A percentile compares a stretch with the other conserved stretches of the same genome.
phyloP scores from a whole-genome alignment of 2,329 filamentous ascomycete genomes.

The Botrytis pseudocinerea region DNA sequence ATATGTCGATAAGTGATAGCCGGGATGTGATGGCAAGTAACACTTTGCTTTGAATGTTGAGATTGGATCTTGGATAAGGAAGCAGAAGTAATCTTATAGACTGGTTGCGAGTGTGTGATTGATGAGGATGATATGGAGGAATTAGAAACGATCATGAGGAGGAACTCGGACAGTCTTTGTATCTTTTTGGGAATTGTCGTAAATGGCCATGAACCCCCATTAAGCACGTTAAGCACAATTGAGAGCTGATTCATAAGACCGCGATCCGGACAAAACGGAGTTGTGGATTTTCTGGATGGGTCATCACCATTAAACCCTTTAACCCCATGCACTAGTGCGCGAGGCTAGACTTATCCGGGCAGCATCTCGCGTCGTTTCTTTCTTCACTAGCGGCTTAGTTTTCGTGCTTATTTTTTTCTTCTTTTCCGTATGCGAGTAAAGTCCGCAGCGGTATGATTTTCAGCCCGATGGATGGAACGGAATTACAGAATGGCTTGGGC shows the following conservation, averaged over 20 bases:
- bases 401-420: not conserved
- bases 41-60: not conserved
- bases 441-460: slow-evolving; percentile 1
- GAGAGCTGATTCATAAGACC: slow-evolving; percentile 24
- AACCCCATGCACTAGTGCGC: not conserved
- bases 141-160: slow-evolving; percentile 14
- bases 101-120: not conserved
- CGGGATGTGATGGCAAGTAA: slow-evolving; percentile 12
- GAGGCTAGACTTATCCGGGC: not conserved
- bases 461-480: slow-evolving; percentile 8
- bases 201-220: slow-evolving; percentile 9
- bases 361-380: not conserved
- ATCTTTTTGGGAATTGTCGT: slow-evolving; percentile 17
- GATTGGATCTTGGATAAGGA: not conserved
- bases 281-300: slow-evolving; percentile 15
- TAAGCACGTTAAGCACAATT: slow-evolving; percentile 6
- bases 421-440: not conserved
- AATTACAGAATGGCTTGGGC: not conserved
- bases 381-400: not conserved
- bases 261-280: slow-evolving; percentile 21
- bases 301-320: slow-evolving; percentile 3
- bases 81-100: not conserved
- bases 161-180: slow-evolving; percentile 24
- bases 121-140: not conserved
- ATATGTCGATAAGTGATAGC: slow-evolving; percentile 19